Conservation (phyloP, 2,329 filamentous ascomycete species). For the Aspergillus sp. region DNA sequence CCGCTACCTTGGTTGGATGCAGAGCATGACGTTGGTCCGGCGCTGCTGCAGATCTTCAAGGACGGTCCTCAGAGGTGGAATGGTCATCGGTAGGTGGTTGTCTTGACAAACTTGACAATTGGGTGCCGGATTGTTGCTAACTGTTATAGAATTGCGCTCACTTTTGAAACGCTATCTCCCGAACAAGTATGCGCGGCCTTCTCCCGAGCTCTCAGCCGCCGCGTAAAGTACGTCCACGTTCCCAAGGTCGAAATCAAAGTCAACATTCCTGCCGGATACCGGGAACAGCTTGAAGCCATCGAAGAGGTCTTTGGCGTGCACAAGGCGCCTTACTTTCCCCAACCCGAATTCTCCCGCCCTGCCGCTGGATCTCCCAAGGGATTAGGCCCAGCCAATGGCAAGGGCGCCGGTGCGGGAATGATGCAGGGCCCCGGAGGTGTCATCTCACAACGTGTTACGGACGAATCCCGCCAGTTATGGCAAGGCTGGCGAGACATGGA, state of each 20-base stretch:
- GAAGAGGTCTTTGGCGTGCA: slow-evolving; percentile 60
- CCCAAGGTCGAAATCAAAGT: slow-evolving; percentile 78
- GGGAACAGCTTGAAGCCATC: slow-evolving; percentile 74
- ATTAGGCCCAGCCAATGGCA: slow-evolving; percentile 37
- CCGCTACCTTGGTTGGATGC: slow-evolving; percentile 94
- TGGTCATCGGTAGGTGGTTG: slow-evolving; percentile 58
- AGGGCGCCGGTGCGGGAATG: slow-evolving; percentile 47
- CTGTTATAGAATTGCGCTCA: slow-evolving; percentile 70
- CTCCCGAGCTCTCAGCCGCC: slow-evolving; percentile 71
- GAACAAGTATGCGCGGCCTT: slow-evolving; percentile 79
- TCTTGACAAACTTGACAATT: not conserved
- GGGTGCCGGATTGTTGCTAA: slow-evolving; percentile 5
- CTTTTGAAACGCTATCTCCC: slow-evolving; percentile 86
- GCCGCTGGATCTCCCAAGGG: slow-evolving; percentile 40
- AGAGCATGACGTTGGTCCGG: slow-evolving; percentile 92
- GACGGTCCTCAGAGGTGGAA: slow-evolving; percentile 86
- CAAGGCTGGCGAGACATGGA: slow-evolving; percentile 87
- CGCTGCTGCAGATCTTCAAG: slow-evolving; percentile 91
- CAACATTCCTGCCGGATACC: slow-evolving; percentile 82
- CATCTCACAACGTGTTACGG: slow-evolving; percentile 66
- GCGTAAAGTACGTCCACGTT: slow-evolving; percentile 73
- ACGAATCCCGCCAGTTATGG: slow-evolving; percentile 79
- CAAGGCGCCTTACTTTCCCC: slow-evolving; percentile 63
- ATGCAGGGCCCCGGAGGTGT: slow-evolving; percentile 54
- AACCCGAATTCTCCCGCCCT: slow-evolving; percentile 53